Evolutionary conservation across 257 asterid genomes (phyloP).

Genomic region (Solanum pinnatisectum): DNA sequence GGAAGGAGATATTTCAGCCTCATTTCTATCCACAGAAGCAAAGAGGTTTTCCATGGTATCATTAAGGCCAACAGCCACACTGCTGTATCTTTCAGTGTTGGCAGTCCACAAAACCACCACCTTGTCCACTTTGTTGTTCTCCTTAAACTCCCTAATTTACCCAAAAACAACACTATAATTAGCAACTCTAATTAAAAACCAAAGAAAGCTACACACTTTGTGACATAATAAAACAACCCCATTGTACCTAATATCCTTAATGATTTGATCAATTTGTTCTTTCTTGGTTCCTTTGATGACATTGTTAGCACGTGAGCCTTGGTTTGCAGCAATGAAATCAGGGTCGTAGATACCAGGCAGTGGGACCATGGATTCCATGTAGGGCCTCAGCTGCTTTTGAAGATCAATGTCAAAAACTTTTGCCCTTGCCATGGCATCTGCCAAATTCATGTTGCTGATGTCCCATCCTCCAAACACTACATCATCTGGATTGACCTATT

Average conservation of each 20-base stretch:
- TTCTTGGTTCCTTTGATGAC: constrained; percentile 76
- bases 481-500: constrained; percentile 88
- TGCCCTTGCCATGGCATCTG: constrained; percentile 95
- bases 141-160: constrained; percentile 75
- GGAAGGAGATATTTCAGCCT: constrained; percentile 82
- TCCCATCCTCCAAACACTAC: constrained; percentile 99
- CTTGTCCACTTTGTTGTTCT: constrained; percentile 69
- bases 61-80: constrained; percentile 77
- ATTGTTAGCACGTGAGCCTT: constrained; percentile 89
- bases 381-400: constrained; percentile 87
- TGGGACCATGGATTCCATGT: constrained; percentile 98
- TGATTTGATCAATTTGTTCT: constrained; percentile 72
- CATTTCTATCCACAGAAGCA: constrained; percentile 72
- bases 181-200: background rate
- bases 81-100: constrained; percentile 94
- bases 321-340: constrained; percentile 98
- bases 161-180: background rate
- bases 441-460: constrained; percentile 87
- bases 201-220: background rate
- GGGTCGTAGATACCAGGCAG: constrained; percentile 93
- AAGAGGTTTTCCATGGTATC: constrained; percentile 71
- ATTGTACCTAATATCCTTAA: constrained; percentile 67
- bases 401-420: constrained; percentile 90
- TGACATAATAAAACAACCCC: background rate
- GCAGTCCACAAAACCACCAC: constrained; percentile 96